These are phyloP conservation scores for Cylindrotheca fusiformis DNA, from an alignment of 108 stramenopile species.

Conservation along the genomic window DNA sequence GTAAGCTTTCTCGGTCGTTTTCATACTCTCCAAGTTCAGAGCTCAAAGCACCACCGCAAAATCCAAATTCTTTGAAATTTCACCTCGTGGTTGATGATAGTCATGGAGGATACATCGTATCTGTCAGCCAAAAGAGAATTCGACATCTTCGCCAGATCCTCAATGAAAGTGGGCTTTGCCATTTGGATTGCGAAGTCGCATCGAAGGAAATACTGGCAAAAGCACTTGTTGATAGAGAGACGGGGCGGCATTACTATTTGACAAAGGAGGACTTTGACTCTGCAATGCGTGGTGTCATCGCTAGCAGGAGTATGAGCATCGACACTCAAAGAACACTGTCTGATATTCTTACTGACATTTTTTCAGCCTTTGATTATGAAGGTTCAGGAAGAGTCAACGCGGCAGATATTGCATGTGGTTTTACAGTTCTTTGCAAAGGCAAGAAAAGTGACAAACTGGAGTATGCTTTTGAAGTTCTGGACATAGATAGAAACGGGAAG, in stretches of 20 bases:
- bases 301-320: slow-evolving; percentile 21
- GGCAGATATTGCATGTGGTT: slow-evolving; percentile 77
- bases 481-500: slow-evolving; percentile 58
- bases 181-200: slow-evolving; percentile 56
- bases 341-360: slow-evolving; percentile 65
- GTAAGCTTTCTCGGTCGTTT: slow-evolving; percentile 22
- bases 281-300: slow-evolving; percentile 48
- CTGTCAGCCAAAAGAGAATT: slow-evolving; percentile 73
- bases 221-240: slow-evolving; percentile 47
- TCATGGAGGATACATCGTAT: slow-evolving; percentile 72
- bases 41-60: slow-evolving; percentile 4
- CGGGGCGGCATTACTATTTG: slow-evolving; percentile 26
- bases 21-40: slow-evolving; percentile 24
- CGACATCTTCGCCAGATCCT: slow-evolving; percentile 67
- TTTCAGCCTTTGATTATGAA: slow-evolving; percentile 72
- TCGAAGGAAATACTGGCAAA: slow-evolving; percentile 67
- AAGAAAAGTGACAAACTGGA: slow-evolving; percentile 92
- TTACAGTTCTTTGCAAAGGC: slow-evolving; percentile 84
- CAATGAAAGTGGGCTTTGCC: slow-evolving; percentile 68
- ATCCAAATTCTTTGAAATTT: slow-evolving; percentile 57
- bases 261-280: slow-evolving; percentile 78
- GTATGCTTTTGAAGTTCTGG: slow-evolving; percentile 83
- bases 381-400: slow-evolving; percentile 59
- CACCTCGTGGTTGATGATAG: slow-evolving; percentile 64
- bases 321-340: slow-evolving; percentile 53